Evolutionary conservation across 2,329 filamentous ascomycete species (phyloP), one percentile per base, ranked within the genome.

Genomic region (Trichoderma oligosporum): DNA sequence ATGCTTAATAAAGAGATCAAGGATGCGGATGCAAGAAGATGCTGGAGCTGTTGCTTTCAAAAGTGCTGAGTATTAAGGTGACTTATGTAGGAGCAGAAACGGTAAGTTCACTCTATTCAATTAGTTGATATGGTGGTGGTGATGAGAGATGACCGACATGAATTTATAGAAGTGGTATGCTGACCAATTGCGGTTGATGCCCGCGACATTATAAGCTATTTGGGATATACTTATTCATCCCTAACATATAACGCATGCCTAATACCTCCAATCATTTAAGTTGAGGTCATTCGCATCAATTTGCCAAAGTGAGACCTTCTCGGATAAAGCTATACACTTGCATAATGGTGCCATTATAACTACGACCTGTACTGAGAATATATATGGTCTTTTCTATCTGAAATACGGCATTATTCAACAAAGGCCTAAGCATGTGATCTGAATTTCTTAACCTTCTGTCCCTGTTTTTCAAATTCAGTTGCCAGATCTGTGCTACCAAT

Each of bases 1-100:
- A 62, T 76, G 0, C 62, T 74, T 14, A 74, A 75, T 62, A 38
- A 57, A 22, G 65, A 71, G 48, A 46, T 75, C 16, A 62, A 63
- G 8, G 69, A 73, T 38, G 64, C 66, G 18, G 71, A 73, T 9
- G 72, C 73, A 3, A 66, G 58, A 67, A 56, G n/a, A 52, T 68
- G 7, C 46, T 63, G 9, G 47, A 60, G 3, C 57, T 66, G 4
- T 65, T 65, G 61, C 38, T 69, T 1, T 49, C 59, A 6, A 62
- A 65, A 38, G 42, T 63, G 39, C 60, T 71, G 1, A 65, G 64
- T 1, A 54, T 63, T 31, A 58, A 41, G 36, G 33, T 48, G 2
- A 51, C 63, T 24, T 35, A 27, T 3, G 61, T 60, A 24, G 60
- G 58, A 22, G 48, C 61, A 11, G 61, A 64, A 22, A 61, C 47